A percentile compares a stretch with the other conserved stretches of the same genome.
Evolutionary conservation across 805 yeast genomes (phyloP).

Genomic region (Wickerhamiella alocasiicola): DNA sequence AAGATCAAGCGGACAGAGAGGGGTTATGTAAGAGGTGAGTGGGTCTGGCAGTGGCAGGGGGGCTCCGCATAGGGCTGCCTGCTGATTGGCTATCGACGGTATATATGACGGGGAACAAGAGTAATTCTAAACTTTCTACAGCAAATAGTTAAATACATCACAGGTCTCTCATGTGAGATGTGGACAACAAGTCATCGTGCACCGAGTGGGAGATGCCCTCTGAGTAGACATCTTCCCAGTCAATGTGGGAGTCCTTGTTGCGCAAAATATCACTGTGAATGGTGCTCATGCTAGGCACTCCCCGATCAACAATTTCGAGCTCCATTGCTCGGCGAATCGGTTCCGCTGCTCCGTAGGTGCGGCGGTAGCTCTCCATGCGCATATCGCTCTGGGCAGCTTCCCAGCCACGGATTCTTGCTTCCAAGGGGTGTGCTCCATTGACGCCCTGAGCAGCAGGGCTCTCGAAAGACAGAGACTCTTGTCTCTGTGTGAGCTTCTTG

Average conservation of each 20-base stretch:
- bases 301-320: conserved; percentile 52
- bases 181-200: conserved; percentile 4
- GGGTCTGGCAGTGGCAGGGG: too few species aligned
- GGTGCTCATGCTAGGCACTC: conserved; percentile 27
- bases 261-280: conserved; percentile 66
- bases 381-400: conserved; percentile 58
- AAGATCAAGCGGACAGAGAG: too few species aligned
- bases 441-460: conserved; percentile 26
- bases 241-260: conserved; percentile 64
- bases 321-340: conserved; percentile 92
- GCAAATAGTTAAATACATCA: not conserved
- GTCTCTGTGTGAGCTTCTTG: conserved; percentile 8
- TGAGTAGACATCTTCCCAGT: conserved; percentile 84
- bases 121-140: too few species aligned
- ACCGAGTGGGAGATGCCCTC: conserved; percentile 1
- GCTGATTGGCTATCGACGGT: too few species aligned
- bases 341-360: conserved; percentile 84
- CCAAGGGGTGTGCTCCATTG: conserved; percentile 59
- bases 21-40: conserved; percentile 2
- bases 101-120: too few species aligned
- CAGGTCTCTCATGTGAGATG: conserved; percentile 4
- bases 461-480: not conserved
- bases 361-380: conserved; percentile 64
- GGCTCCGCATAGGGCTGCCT: too few species aligned
- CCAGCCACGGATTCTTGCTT: conserved; percentile 65